These are phyloP conservation scores for Zea luxurians DNA, from an alignment of 176 grass and related monocot genomes.

Conservation along the genomic window DNA sequence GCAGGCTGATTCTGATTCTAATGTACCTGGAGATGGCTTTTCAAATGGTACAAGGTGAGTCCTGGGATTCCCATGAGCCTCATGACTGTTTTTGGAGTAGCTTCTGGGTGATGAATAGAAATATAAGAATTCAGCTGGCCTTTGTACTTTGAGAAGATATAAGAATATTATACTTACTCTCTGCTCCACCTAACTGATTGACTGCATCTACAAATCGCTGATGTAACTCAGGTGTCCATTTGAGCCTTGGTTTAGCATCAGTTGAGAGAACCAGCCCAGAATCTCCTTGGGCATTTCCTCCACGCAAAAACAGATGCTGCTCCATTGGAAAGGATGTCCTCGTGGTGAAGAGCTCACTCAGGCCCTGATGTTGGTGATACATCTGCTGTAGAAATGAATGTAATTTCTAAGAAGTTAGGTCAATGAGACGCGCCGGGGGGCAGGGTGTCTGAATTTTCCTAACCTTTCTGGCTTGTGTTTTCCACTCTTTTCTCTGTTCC, in stretches of 20 bases:
- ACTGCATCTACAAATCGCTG: constrained; percentile 94
- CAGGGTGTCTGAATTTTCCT: background rate
- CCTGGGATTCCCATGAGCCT: constrained; percentile 97
- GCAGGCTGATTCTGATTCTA: constrained; percentile 30
- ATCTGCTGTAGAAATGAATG: constrained; percentile 49
- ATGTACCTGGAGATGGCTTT: constrained; percentile 92
- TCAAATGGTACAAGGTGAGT: constrained; percentile 95
- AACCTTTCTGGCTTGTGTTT: constrained; percentile 43
- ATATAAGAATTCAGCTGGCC: constrained; percentile 41
- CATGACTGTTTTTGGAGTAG: constrained; percentile 97
- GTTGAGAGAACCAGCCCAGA: constrained; percentile 94
- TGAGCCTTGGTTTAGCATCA: constrained; percentile 92
- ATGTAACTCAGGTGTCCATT: constrained; percentile 99
- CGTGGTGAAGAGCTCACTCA: constrained; percentile 65
- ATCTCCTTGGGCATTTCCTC: constrained; percentile 75
- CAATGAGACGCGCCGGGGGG: background rate
- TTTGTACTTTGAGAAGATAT: constrained; percentile 21
- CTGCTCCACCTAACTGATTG: constrained; percentile 95
- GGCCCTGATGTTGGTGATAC: constrained; percentile 84
- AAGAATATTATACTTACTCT: constrained; percentile 72
- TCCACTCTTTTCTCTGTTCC: constrained; percentile 36
- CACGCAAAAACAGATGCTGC: constrained; percentile 75
- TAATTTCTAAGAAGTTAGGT: constrained; percentile 36
- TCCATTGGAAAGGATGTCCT: constrained; percentile 68
- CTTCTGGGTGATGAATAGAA: constrained; percentile 70